A percentile compares a stretch with the other conserved stretches of the same genome.
These are phyloP conservation scores for Metarhizium album DNA, from an alignment of 2,329 filamentous ascomycete genomes.

Conservation along the genomic window DNA sequence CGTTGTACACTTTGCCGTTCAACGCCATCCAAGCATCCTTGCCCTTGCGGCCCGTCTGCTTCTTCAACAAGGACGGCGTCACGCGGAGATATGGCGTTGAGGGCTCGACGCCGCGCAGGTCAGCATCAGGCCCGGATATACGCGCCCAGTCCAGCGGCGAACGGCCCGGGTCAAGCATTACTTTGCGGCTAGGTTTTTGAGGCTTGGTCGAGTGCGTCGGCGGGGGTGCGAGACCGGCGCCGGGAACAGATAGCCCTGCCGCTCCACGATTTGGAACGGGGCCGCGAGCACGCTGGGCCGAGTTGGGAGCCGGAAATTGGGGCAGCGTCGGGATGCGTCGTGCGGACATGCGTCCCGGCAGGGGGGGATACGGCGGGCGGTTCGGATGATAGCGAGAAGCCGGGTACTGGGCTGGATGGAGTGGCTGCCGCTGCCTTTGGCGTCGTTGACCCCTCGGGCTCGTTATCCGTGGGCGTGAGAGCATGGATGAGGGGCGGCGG, in stretches of 20 bases:
- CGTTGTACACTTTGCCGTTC: constrained; percentile 87
- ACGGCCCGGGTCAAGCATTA: constrained; percentile 78
- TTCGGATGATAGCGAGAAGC: constrained; percentile 29
- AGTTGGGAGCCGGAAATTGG: constrained; percentile 40
- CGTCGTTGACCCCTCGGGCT: constrained; percentile 34
- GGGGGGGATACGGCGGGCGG: constrained; percentile 18
- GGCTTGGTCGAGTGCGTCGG: constrained; percentile 42
- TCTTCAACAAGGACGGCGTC: constrained; percentile 68
- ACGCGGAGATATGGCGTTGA: constrained; percentile 55
- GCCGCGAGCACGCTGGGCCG: constrained; percentile 36
- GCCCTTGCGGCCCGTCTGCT: constrained; percentile 71
- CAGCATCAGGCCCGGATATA: constrained; percentile 51
- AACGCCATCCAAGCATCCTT: constrained; percentile 85
- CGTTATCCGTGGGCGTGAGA: constrained; percentile 14
- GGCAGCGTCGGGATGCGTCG: constrained; percentile 24
- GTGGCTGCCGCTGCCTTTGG: constrained; percentile 33
- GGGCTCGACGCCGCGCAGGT: constrained; percentile 53
- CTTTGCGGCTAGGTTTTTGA: constrained; percentile 52
- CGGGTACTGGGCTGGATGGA: constrained; percentile 27
- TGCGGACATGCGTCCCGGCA: constrained; percentile 18
- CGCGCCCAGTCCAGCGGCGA: constrained; percentile 95
- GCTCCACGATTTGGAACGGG: constrained; percentile 30
- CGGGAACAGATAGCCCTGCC: constrained; percentile 15
- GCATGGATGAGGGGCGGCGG: constrained; percentile 18
- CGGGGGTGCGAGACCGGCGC: constrained; percentile 43